Conservation (phyloP, 1,284 basidiomycete genomes). For the Lignosus rhinocerotis region DNA sequence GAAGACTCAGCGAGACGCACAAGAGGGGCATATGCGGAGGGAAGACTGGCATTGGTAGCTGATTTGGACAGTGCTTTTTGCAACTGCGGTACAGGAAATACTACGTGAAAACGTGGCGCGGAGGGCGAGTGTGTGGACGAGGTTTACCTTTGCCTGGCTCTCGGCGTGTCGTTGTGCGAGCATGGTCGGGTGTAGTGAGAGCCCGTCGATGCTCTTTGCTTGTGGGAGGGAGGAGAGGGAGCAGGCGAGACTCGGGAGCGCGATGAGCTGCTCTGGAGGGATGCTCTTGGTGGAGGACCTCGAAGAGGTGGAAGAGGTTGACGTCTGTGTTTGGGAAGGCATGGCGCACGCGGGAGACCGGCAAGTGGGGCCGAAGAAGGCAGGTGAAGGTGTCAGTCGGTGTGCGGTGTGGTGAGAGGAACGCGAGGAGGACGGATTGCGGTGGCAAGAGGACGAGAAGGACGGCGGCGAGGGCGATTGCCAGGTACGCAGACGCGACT, state of each 20-base stretch:
- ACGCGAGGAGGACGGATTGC: constrained; percentile 5
- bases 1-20: constrained; percentile 19
- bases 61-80: constrained; percentile 34
- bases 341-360: constrained; percentile 19
- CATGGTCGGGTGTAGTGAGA: constrained; percentile 66
- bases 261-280: constrained; percentile 51
- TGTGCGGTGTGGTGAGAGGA: not conserved
- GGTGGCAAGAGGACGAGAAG: constrained; percentile 9
- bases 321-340: constrained; percentile 32
- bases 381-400: not conserved
- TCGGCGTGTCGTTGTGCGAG: constrained; percentile 64
- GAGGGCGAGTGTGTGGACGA: not conserved
- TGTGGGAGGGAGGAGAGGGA: constrained; percentile 66
- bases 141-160: constrained; percentile 69
- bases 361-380: constrained; percentile 16
- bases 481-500: constrained; percentile 1
- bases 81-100: constrained; percentile 28
- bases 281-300: constrained; percentile 24
- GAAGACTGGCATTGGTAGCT: constrained; percentile 19
- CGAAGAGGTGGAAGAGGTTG: constrained; percentile 28
- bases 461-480: constrained; percentile 5
- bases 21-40: constrained; percentile 22
- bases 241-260: constrained; percentile 68
- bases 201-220: constrained; percentile 63
- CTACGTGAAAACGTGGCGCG: constrained; percentile 2